Evolutionary conservation across 2,329 filamentous ascomycete species (phyloP).

Genomic region (Beauveria rudraprayagi): DNA sequence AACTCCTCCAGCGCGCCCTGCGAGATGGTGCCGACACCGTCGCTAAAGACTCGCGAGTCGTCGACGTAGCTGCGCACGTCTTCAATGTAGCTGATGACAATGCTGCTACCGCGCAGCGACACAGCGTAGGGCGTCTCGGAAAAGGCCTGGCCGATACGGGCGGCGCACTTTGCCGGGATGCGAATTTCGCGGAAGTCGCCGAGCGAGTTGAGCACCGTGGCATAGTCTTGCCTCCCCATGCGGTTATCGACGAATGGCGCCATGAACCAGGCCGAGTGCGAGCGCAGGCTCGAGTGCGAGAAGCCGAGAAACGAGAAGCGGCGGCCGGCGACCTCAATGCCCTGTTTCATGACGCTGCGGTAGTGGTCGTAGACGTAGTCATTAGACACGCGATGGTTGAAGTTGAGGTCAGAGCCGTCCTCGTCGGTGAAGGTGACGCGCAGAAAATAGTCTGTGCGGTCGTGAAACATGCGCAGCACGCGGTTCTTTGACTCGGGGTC

Average conservation of each 20-base stretch:
- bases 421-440: constrained; percentile 70
- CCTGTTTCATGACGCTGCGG: constrained; percentile 45
- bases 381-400: constrained; percentile 40
- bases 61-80: constrained; percentile 43
- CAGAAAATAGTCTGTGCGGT: constrained; percentile 55
- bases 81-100: constrained; percentile 27
- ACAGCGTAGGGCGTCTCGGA: constrained; percentile 65
- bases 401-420: constrained; percentile 54
- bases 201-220: constrained; percentile 37
- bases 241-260: constrained; percentile 36
- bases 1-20: constrained; percentile 49
- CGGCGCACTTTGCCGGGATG: constrained; percentile 48
- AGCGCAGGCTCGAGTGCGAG: constrained; percentile 68
- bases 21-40: constrained; percentile 72
- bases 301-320: constrained; percentile 64
- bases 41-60: constrained; percentile 58
- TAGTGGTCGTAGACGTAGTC: constrained; percentile 52
- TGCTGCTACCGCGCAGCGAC: constrained; percentile 31
- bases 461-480: constrained; percentile 57
- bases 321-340: constrained; percentile 56
- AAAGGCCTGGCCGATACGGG: constrained; percentile 59
- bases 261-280: constrained; percentile 61
- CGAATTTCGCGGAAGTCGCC: constrained; percentile 44
- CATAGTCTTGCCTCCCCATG: constrained; percentile 25
- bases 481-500: constrained; percentile 62